These are phyloP conservation scores for Nepenthes mirabilis DNA, from an alignment of 148 eudicot species.

Conservation along the genomic window DNA sequence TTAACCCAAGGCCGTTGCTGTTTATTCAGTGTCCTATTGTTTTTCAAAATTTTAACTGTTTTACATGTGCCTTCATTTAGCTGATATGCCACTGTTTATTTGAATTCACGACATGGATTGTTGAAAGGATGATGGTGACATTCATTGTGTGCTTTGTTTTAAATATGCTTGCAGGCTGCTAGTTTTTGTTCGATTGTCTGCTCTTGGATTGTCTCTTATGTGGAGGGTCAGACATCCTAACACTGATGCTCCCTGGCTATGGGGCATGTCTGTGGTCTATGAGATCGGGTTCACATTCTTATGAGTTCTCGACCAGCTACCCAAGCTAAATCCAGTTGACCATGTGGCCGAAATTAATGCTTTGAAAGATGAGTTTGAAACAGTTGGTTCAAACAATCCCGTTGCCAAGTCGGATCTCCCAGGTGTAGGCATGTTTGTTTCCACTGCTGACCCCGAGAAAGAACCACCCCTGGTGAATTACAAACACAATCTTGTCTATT, in stretches of 20 bases:
- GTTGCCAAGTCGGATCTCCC: conserved; percentile 3
- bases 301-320: conserved; percentile 8
- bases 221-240: conserved; percentile 5
- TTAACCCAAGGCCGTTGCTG: too few relatives aligned
- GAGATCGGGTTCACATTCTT: conserved; percentile 8
- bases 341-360: neutral
- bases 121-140: too few relatives aligned
- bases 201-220: neutral
- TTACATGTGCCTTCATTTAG: too few relatives aligned
- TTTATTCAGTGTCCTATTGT: too few relatives aligned
- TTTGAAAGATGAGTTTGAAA: conserved; percentile 6
- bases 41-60: too few relatives aligned
- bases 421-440: conserved; percentile 4
- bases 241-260: conserved; percentile 5
- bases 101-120: too few relatives aligned
- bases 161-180: neutral
- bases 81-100: too few relatives aligned
- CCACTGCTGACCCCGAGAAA: conserved; percentile 10
- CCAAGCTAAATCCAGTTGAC: conserved; percentile 2
- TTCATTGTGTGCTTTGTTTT: neutral
- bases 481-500: conserved; percentile 9
- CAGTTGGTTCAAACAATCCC: neutral
- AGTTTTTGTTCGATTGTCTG: conserved; percentile 1
- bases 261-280: conserved; percentile 6
- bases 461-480: conserved; percentile 8